Percentiles rank a stretch among this genome's conserved stretches.
phyloP scores from a whole-genome alignment of 345 rosid species.

The Carallia pectinifolia region DNA sequence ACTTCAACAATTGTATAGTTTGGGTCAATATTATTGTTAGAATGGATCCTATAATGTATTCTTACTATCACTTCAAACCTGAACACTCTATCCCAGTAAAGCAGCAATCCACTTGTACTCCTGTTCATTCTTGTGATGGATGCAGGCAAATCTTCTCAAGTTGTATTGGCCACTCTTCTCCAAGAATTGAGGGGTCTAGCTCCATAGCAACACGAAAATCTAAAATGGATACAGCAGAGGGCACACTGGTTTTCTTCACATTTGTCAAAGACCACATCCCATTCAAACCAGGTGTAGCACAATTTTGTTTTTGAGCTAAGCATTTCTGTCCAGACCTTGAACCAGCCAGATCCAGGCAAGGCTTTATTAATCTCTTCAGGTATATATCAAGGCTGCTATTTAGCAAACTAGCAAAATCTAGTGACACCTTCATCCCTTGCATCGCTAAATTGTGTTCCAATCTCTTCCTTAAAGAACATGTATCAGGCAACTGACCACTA shows the following conservation, averaged over 20 bases:
- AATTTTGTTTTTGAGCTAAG: slow-evolving; percentile 16
- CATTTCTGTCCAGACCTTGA: slow-evolving; percentile 12
- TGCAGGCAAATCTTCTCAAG: slow-evolving; percentile 26
- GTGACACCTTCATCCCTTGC: slow-evolving; percentile 17
- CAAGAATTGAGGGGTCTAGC: slow-evolving; percentile 22
- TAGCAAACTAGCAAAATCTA: slow-evolving; percentile 19
- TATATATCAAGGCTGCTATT: slow-evolving; percentile 19
- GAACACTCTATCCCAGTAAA: neutral
- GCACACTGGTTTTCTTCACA: slow-evolving; percentile 12
- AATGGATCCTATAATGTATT: slow-evolving; percentile 9
- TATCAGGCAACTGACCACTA: slow-evolving; percentile 21
- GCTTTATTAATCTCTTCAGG: slow-evolving; percentile 25
- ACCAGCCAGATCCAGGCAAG: slow-evolving; percentile 18
- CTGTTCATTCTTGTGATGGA: slow-evolving; percentile 31
- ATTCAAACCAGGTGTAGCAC: slow-evolving; percentile 13
- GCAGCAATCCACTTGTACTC: neutral
- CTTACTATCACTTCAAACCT: slow-evolving; percentile 1
- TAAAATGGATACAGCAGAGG: slow-evolving; percentile 14
- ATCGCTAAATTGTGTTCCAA: slow-evolving; percentile 19
- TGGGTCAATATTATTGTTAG: slow-evolving; percentile 23
- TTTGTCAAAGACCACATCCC: slow-evolving; percentile 21
- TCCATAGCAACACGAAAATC: slow-evolving; percentile 29
- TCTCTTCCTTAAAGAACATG: slow-evolving; percentile 10
- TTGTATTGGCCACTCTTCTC: slow-evolving; percentile 22
- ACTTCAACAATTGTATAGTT: slow-evolving; percentile 17